These are phyloP conservation scores for Melaleuca alternifolia DNA, from an alignment of 345 rosid species.

Conservation along the genomic window DNA sequence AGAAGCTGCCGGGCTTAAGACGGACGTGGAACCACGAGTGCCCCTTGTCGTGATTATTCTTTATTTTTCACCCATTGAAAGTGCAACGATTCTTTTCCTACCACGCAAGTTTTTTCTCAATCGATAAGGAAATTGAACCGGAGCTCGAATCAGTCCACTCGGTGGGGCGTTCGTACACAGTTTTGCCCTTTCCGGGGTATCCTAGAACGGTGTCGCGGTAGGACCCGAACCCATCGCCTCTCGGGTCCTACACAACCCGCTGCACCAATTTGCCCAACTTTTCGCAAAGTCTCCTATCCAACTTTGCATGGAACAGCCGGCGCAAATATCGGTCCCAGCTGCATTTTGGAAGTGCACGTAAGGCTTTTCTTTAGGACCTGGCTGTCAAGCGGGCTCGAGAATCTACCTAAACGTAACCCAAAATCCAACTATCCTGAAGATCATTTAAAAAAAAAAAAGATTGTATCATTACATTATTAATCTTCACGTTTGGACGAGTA, in stretches of 20 bases:
- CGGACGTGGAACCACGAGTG: background rate
- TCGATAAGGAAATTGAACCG: background rate
- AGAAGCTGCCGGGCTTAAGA: background rate
- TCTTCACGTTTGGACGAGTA: background rate
- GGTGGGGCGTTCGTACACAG: background rate
- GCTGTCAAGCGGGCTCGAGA: background rate
- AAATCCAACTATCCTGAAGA: background rate
- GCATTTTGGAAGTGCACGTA: background rate
- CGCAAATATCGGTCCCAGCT: background rate
- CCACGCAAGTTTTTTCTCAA: background rate
- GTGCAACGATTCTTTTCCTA: background rate
- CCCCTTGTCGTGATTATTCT: background rate
- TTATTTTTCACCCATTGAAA: background rate
- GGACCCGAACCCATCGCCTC: background rate
- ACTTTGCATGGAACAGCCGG: background rate
- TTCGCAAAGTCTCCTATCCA: background rate
- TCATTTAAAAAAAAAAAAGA: background rate
- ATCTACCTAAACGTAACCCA: background rate
- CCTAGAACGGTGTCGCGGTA: background rate
- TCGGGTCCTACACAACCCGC: background rate
- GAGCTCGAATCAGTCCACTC: background rate
- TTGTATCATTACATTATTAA: background rate
- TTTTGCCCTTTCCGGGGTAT: background rate
- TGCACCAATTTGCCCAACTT: background rate
- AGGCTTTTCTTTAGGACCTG: background rate